Evolutionary conservation across 176 grass and related monocot species (phyloP), one percentile per base, ranked within the genome.

Genomic region (Zizania latifolia): DNA sequence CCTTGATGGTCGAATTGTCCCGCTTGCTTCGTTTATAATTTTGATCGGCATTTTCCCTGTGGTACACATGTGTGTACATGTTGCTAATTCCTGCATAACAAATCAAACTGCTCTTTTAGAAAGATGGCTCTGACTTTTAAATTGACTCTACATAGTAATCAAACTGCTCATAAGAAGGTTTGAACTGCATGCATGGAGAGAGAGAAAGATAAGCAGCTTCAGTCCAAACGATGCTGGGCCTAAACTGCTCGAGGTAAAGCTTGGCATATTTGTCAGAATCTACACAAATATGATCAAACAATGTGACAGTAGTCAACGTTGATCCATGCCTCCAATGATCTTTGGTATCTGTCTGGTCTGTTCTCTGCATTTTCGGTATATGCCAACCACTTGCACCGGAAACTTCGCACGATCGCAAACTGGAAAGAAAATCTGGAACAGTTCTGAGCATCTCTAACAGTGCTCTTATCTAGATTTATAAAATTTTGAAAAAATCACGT

Each of bases 1-100:
- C 92, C 88, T 88, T 70, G 92, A 90, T 70, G 92, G 79, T 81
- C 54, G 77, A 64, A 94, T 90, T 36, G 41, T 85, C 15, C 92
- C 92, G 24, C 82, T 88, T 60, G 85, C 70, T 62, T 76, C 85
- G 50, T 90, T 83, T 81, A 94, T 84, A 83, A 94, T 90, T 77
- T 81, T 86, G 35, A 83, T 80, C 41, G 81, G 65, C 48, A 28
- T 90, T 78, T 81, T 94, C 82, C 81, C 84, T 53, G 79, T 88
- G 51, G 55, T 73, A 81, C 78, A 90, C 69, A 94, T 57, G 78
- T 66, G 75, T 34, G 76, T 77, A 54, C 63, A 83, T 40, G 82
- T 66, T 58, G 74, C 84, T 87, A 90, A 73, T 76, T 91, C 92
- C 92, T 94, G 78, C 63, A 64, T 41, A 78, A 32, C 8, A 81